Base-by-base conservation (phyloP, 768 basidiomycete species). In the Phaffia tasmanica region DNA sequence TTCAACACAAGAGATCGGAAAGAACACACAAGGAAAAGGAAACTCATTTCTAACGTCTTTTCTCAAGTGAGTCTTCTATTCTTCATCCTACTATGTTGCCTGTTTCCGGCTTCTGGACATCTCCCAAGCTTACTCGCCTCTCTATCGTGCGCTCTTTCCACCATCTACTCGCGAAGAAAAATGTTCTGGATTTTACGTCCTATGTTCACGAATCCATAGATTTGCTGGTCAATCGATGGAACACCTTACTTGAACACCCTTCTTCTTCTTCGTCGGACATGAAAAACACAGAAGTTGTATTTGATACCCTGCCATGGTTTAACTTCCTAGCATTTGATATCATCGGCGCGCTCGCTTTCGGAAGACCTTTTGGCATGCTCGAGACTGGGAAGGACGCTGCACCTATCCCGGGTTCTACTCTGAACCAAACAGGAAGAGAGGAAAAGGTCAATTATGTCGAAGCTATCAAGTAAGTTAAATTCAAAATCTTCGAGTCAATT, bases 361-460 rank as follows among this genome's bases (percentile, higher is more conserved):
- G 90, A 1, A 82, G 83, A 1, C 87, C 90, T 0, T 94, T 94
- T 72, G 89, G 89, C 21, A 94, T 94, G 90, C 79, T 93, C 68
- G 72, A 82, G 62, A 82, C 85, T 7, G 85, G 82, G 29, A 83
- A 83, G 62, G 89, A 92, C 72, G 80, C 82, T 11, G 88, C 86
- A 1, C 66, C 35, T 42, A 42, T 42, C 35, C 35, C 35, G 35
- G 11, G 35, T 42, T 42, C 35, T 42, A 42, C 35, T 11, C 35
- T 5, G 11, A 11, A 42, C 11, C 35, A 42, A 42, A 49, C 47
- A 23, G 59, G 27, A 16, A 35, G 35, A 14, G 54, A 9, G 5
- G 63, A 56, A 3, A 19, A 11, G 18, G 59, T 48, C 19, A 27
- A 25, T 42, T 16, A 42, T 16, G 63, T 64, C n/a, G 63, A 64